Base-by-base conservation (phyloP, 73 alveolate genomes). In the Paramecium sonneborni region DNA sequence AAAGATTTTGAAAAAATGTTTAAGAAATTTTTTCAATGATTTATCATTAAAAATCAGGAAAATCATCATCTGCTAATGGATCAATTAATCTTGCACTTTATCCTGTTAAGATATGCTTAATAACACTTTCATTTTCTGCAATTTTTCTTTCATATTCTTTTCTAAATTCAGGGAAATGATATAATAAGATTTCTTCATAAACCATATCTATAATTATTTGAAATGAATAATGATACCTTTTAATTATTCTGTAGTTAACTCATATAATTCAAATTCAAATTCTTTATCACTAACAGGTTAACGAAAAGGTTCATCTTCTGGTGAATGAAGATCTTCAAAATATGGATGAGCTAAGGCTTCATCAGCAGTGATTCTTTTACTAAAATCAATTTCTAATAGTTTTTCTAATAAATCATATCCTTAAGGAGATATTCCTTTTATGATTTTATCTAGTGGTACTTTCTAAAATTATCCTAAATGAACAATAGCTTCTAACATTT, bases 301-400 rank as follows among this genome's bases (percentile, higher is more conserved):
- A n/a, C 93, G 39, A 34, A 28, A 58, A 12, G 96, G 96, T 91
- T 96, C 98, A 84, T 93, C 96, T 92, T 93, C 97, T 56, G 96
- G 97, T 15, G 92, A 93, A 89, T 95, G 96, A 68, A 95, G 69
- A 70, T 93, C 95, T 89, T 95, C 97, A 79, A 95, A 95, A 93
- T 95, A 95, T 74, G 97, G 97, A 93, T 95, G 97, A 39, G 89
- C 85, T 37, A 95, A 74, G 6, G 97, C 96, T 67, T 95, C 92
- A 23, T 94, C 95, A 30, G 94, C 97, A 6, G 95, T 86, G 0
- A 88, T 88, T 84, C 97, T 93, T 24, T 94, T 95, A 0, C 35
- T 41, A 39, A 94, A 96, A 74, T 92, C 96, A 52, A 95, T 93
- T 62, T 93, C 95, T 0, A 95, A 69, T 57, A 95, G 86, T 57